Conservation (phyloP, 176 grass and related monocot genomes). For the Phyllostachys edulis region DNA sequence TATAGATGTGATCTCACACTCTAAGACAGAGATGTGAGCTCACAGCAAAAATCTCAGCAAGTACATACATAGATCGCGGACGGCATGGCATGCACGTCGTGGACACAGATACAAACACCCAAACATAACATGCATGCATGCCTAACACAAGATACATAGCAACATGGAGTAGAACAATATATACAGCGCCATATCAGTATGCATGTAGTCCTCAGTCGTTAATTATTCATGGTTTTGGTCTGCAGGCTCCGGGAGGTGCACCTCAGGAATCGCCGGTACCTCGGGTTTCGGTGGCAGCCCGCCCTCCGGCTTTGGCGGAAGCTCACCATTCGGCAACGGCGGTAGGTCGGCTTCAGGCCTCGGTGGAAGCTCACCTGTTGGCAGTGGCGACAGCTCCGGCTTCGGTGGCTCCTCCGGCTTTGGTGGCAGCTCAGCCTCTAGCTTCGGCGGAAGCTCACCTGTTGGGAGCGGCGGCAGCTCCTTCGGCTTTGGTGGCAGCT, state of each 20-base stretch:
- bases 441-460: background rate
- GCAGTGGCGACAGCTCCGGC: background rate
- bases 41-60: background rate
- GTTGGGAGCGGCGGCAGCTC: background rate
- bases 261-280: background rate
- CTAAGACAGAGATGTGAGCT: background rate
- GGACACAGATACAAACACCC: background rate
- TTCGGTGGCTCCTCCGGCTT: background rate
- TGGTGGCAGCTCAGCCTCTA: background rate
- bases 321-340: background rate
- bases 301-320: background rate
- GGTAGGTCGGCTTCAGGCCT: background rate
- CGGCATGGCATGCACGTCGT: background rate
- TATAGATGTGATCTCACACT: background rate
- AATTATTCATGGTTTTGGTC: conserved; percentile 26
- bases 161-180: background rate
- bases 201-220: background rate
- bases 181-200: background rate
- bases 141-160: background rate
- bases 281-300: background rate
- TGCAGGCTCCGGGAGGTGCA: background rate
- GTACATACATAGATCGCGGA: background rate
- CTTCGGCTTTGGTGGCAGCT: background rate
- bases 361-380: background rate
- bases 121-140: background rate